Evolutionary conservation across 495 filamentous ascomycete species (phyloP), one percentile per base, ranked within the genome.

Genomic region (Aspergillus coremiiformis): DNA sequence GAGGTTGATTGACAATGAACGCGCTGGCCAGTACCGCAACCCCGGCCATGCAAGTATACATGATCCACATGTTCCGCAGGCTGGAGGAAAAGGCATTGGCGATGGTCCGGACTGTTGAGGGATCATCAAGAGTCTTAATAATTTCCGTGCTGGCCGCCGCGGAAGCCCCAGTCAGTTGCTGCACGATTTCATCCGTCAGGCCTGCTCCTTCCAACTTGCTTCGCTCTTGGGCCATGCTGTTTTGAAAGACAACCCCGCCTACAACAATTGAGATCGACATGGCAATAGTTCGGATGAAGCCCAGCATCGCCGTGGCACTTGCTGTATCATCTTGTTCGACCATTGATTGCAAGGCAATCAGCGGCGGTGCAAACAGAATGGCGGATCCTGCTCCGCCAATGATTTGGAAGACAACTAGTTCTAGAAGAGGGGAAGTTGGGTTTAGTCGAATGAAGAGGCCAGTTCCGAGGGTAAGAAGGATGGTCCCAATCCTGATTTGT

Each of bases 161-260:
- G 3, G 26, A 14, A 6, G 26, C 1, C 1, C 32, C 32, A 14
- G 32, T 35, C 14, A 35, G 12, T 12, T n/a, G 12, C 12, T 41
- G 15, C 17, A 20, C 19, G 5, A 41, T 6, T 12, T 21, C 17
- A 14, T 41, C 37, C 37, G n/a, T 15, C 32, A 41, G 37, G 15
- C 17, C 37, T 21, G 37, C 37, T 21, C 4, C 11, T 3, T 19
- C 15, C 12, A 41, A 41, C 3, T 1, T 1, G 14, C n/a, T 21
- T 20, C 37, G 37, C 17, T 41, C 37, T 19, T 21, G 3, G 20
- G 15, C 5, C 45, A 57, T 53, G 11, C 45, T 29, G 35, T 64
- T 59, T 41, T 66, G 61, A 33, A 90, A 89, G 29, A 90, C 77
- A 10, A 89, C 84, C 1, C 80, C 76, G 9, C 87, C 87, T 22